A percentile compares a stretch with the other conserved stretches of the same genome.
Evolutionary conservation across 2,329 filamentous ascomycete species (phyloP).

Genomic region (Colletotrichum acutatum): DNA sequence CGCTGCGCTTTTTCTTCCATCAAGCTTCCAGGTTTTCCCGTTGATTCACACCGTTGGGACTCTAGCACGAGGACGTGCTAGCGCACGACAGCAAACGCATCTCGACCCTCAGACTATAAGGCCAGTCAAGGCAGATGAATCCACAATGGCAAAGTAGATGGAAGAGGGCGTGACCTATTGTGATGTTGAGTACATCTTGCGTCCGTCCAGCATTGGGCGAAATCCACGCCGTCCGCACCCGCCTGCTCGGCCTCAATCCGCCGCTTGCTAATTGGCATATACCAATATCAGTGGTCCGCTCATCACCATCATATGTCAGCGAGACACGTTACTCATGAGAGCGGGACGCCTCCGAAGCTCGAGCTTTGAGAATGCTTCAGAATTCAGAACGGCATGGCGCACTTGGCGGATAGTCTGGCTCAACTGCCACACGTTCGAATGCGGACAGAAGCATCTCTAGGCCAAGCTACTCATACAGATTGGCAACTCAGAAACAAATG

Average conservation of each 20-base stretch:
- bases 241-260: not conserved
- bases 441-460: not conserved
- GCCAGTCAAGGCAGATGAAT: not conserved
- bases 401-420: not conserved
- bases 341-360: not conserved
- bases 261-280: not conserved
- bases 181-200: not conserved
- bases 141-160: not conserved
- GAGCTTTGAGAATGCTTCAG: not conserved
- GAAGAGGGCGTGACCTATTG: not conserved
- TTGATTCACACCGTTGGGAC: not conserved
- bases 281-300: not conserved
- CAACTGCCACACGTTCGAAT: not conserved
- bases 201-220: not conserved
- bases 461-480: not conserved
- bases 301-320: not conserved
- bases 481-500: conserved; percentile 15
- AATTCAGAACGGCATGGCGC: not conserved
- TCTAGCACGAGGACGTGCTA: not conserved
- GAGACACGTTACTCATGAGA: conserved; percentile 12
- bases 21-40: not conserved
- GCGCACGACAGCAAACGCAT: not conserved
- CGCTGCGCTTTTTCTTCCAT: not conserved
- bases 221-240: not conserved
- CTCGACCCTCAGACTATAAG: not conserved